Percentiles rank a stretch among this genome's conserved stretches.
Conservation (phyloP, 176 grass and related monocot species). For the Triticum urartu region DNA sequence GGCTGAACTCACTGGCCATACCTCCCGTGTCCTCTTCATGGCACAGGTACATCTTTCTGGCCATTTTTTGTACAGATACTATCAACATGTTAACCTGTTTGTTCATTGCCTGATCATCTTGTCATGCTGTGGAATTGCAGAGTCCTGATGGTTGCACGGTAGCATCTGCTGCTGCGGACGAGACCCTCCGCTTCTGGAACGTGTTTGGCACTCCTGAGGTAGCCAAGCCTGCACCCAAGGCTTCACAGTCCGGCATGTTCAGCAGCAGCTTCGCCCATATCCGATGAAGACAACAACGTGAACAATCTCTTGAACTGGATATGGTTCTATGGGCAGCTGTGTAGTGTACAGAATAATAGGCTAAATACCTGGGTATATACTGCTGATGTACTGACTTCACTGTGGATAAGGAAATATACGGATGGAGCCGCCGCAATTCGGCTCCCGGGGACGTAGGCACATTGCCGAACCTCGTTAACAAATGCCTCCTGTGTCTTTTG, state of each 20-base stretch:
- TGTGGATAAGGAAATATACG: constrained; percentile 13
- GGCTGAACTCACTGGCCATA: constrained; percentile 61
- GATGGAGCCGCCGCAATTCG: constrained; percentile 1
- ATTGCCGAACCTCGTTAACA: constrained; percentile 25
- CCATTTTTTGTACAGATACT: neutral
- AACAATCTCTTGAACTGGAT: constrained; percentile 21
- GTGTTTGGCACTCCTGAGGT: constrained; percentile 59
- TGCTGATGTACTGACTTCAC: neutral
- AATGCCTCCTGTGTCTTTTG: neutral
- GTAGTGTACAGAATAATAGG: neutral
- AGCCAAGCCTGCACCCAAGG: constrained; percentile 51
- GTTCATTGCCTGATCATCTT: constrained; percentile 24
- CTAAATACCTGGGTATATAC: constrained; percentile 2
- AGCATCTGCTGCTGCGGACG: constrained; percentile 68
- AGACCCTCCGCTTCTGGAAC: constrained; percentile 73
- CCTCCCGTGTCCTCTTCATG: constrained; percentile 61
- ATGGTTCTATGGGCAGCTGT: neutral
- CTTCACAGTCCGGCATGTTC: constrained; percentile 46
- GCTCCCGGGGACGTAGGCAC: constrained; percentile 24
- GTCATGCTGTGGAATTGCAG: constrained; percentile 31
- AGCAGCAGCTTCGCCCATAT: constrained; percentile 74
- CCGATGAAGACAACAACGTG: constrained; percentile 25
- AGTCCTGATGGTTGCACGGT: constrained; percentile 71
- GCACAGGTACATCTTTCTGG: constrained; percentile 39
- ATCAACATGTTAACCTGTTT: constrained; percentile 10